Evolutionary conservation across 768 basidiomycete species (phyloP), one percentile per base, ranked within the genome.

Genomic region (Gymnopilus dilepis): DNA sequence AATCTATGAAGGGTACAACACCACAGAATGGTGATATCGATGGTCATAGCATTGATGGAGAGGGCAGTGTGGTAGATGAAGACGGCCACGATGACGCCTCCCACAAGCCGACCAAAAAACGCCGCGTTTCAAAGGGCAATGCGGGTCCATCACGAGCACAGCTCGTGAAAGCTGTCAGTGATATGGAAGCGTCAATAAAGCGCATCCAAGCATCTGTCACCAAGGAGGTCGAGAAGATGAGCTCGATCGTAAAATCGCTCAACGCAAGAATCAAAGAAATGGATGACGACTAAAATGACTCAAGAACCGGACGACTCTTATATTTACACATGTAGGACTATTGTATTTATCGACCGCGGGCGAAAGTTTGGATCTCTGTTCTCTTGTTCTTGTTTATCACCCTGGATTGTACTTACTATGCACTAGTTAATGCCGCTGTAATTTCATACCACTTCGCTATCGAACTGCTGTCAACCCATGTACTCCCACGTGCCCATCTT

Each of bases 171-270:
- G 71, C 72, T 38, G 68, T 79, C 19, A 67, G 54, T 37, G 78
- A 80, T 19, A 67, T 80, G 38, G 77, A 78, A 61, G 70, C 69
- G 2, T 71, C 75, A 28, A 65, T 77, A 45, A 74, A 72, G 62
- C 75, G 74, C 47, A 63, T 79, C 21, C 75, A 79, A 52, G 55
- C 64, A 12, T 69, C 72, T 11, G 72, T 75, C 51, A 60, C 68
- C 22, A 75, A 73, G 50, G 79, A 79, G 48, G 62, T 79, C 55
- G 72, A 77, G 50, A 74, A 74, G 63, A 72, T 79, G 61, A 71
- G 71, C 52, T 65, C 67, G n/a, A 64, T 76, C 28, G 67, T 74
- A 37, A 63, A 67, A 21, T 66, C 69, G 17, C 70, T 75, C 22
- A 69, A 75, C 51, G 62, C 74, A 21, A 72, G 73, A 54, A 69